Evolutionary conservation across 2,329 filamentous ascomycete genomes (phyloP).

Genomic region (Alternaria brassicae): DNA sequence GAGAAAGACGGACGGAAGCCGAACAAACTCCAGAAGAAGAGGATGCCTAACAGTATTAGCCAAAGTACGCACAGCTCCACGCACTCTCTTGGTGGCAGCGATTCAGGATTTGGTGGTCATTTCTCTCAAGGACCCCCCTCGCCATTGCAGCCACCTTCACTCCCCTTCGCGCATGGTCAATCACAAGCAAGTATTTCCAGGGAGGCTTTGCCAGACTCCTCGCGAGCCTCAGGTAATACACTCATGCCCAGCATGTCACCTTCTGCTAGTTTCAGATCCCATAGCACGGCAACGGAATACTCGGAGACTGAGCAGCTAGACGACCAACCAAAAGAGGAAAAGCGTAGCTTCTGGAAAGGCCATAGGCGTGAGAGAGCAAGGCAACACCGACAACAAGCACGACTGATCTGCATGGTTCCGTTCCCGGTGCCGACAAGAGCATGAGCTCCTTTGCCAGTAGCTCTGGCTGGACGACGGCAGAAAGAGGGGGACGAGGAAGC

Average conservation of each 20-base stretch:
- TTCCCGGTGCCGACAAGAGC: conserved; percentile 48
- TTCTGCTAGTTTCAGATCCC: conserved; percentile 76
- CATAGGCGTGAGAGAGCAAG: conserved; percentile 52
- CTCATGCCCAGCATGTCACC: conserved; percentile 75
- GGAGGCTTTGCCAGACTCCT: conserved; percentile 47
- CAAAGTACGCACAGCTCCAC: conserved; percentile 91
- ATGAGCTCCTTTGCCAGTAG: conserved; percentile 51
- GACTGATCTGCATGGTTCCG: conserved; percentile 46
- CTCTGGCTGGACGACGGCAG: conserved; percentile 29
- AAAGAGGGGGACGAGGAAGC: conserved; percentile 37
- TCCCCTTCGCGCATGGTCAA: conserved; percentile 37
- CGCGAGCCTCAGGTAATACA: conserved; percentile 56
- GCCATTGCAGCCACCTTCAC: conserved; percentile 43
- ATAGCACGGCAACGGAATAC: conserved; percentile 73
- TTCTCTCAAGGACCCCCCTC: conserved; percentile 33
- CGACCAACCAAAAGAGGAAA: conserved; percentile 60
- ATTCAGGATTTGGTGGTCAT: conserved; percentile 25
- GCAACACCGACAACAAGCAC: conserved; percentile 48
- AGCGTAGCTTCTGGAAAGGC: conserved; percentile 76
- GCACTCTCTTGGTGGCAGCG: conserved; percentile 68
- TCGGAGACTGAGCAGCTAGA: conserved; percentile 80
- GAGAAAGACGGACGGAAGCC: conserved; percentile 66
- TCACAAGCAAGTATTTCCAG: conserved; percentile 36
- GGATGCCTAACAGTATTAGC: conserved; percentile 74
- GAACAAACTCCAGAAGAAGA: conserved; percentile 90